These are phyloP conservation scores for Neonothopanus nambi DNA, from an alignment of 1,284 basidiomycete genomes.

Conservation along the genomic window DNA sequence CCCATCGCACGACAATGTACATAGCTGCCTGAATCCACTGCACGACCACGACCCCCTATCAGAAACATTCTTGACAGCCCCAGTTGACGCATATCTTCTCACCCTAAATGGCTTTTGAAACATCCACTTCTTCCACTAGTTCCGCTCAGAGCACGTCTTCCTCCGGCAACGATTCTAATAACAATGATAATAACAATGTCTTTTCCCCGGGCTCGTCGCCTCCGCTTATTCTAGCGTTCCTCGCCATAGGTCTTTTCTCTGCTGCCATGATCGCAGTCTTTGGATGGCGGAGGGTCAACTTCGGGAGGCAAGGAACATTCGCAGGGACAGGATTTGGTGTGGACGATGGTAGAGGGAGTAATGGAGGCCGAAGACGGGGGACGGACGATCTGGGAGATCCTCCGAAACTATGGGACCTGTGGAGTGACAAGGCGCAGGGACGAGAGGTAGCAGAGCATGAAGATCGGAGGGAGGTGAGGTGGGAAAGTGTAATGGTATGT, in stretches of 20 bases:
- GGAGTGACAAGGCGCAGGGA: conserved; percentile 22
- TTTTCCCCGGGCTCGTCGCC: background rate
- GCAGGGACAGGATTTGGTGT: background rate
- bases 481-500: conserved; percentile 21
- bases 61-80: too few species aligned
- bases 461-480: conserved; percentile 15
- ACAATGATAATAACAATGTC: background rate
- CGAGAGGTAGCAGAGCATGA: background rate
- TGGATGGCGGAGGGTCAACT: conserved; percentile 39
- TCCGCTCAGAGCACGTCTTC: too few species aligned
- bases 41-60: too few species aligned
- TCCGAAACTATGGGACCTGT: conserved; percentile 46
- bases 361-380: background rate
- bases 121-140: too few species aligned
- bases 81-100: too few species aligned
- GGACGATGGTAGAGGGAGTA: background rate
- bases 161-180: background rate
- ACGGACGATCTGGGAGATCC: conserved; percentile 21
- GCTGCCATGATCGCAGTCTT: conserved; percentile 42
- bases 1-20: too few species aligned
- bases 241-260: conserved; percentile 49
- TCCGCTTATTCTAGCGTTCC: conserved; percentile 40
- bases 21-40: too few species aligned
- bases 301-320: conserved; percentile 18
- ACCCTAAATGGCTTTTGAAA: too few species aligned